Percentiles rank a stretch among this genome's conserved stretches.
Conservation (phyloP, 139 green algal species). For the Chlamydomonas sphaeroides region DNA sequence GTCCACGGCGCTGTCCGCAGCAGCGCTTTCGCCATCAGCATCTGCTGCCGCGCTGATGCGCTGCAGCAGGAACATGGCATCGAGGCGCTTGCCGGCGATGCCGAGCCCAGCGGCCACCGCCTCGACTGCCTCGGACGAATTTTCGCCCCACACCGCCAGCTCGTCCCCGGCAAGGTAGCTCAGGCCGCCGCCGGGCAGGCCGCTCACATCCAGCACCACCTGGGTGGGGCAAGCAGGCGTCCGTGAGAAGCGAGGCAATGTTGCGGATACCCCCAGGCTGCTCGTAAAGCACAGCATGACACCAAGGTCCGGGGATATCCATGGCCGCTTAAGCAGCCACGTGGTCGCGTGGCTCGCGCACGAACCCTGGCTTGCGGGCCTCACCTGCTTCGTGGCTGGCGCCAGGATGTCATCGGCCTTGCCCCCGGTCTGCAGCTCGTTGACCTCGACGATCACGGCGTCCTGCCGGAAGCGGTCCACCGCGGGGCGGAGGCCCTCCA, state of each 20-base stretch:
- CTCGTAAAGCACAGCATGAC: too few species aligned
- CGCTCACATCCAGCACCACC: neutral
- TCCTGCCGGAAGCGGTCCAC: conserved; percentile 1
- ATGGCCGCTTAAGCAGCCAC: too few species aligned
- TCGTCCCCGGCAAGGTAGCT: conserved; percentile 36
- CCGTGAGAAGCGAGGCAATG: too few species aligned
- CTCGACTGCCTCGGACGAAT: conserved; percentile 12
- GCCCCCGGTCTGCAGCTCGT: neutral
- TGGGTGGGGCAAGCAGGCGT: neutral
- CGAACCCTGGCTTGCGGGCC: too few species aligned
- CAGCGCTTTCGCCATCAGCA: neutral
- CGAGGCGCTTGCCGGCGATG: conserved; percentile 8
- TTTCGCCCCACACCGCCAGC: conserved; percentile 40
- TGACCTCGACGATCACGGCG: neutral
- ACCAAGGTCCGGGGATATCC: too few species aligned
- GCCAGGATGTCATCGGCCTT: neutral
- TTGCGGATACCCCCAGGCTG: too few species aligned
- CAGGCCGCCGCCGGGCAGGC: neutral
- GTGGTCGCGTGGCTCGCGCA: too few species aligned
- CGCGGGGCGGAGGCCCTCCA: neutral
- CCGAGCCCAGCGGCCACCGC: neutral
- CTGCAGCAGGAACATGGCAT: conserved; percentile 40
- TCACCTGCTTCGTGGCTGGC: neutral
- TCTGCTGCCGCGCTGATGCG: neutral
- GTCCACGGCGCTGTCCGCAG: neutral